Base-by-base conservation (phyloP, 805 yeast genomes). In the Cyberlindnera lachancei region DNA sequence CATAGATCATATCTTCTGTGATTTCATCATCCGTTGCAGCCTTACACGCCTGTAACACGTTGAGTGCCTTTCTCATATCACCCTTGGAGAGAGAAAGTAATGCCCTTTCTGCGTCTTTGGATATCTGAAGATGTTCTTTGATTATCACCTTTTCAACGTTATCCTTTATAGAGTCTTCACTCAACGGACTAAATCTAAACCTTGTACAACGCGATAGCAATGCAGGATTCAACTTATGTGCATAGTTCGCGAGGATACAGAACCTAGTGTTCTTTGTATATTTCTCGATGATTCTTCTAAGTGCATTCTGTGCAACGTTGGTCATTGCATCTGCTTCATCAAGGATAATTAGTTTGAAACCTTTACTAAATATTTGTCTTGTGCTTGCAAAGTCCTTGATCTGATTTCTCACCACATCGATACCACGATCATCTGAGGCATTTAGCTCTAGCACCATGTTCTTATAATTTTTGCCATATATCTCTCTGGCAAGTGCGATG, bases 281-380 rank as follows among this genome's bases (percentile, higher is more conserved):
- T 52, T 83, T 86, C 54, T 90, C 97, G 53, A 90, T 90, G 40
- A 64, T 48, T 46, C 94, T 62, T 59, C 94, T 69, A 41, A 83
- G 61, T 1, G 92, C 87, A 53, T 84, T 83, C 53, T 83, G 92
- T 1, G 94, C 92, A 18, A 77, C 86, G 37, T 79, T 75, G 2
- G 92, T 81, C 94, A 83, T 82, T n/a, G 92, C 85, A 58, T 83
- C 96, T 0, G 96, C 96, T 61, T 90, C 97, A 61, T 90, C 97
- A 38, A 90, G 63, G n/a, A 90, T 84, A 37, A 90, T 80, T 46
- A 90, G 63, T 52, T 90, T 90, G 68, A 87, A 87, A 11, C 92
- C 94, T 34, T 71, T 68, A 38, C 77, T 68, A 59, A 90, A 92
- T 33, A 92, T 90, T 56, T 92, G 98, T 68, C 86, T 77, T 1